Base-by-base conservation (phyloP, 805 yeast species). In the Lipomyces orientalis region DNA sequence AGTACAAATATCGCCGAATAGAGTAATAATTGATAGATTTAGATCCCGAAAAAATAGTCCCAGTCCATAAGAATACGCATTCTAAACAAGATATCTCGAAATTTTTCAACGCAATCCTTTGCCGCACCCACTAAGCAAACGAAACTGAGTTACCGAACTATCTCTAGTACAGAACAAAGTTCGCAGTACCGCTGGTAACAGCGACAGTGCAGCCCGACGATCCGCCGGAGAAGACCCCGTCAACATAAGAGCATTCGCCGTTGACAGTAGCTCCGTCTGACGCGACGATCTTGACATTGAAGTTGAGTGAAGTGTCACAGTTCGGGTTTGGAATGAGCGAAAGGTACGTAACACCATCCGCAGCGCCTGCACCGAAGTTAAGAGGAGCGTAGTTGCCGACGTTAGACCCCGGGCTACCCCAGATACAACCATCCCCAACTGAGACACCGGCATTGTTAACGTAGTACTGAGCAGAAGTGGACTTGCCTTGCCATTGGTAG, bases 321-420 rank as follows among this genome's bases (percentile, higher is more conserved):
- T 94, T 94, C 29, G 74, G 74, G 67, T 72, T 72, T 81, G 97
- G 97, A 81, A 93, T 91, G 81, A 94, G 83, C 7, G 97, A 91
- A 75, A 94, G 81, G 64, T 67, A 71, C 4, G 97, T 84, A 75
- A 87, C 82, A 70, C 91, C 90, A 74, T 78, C 80, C 69, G 90
- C 83, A 81, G 85, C 84, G 77, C 98, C 98, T 61, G 98, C 92
- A 80, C 99, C 99, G 75, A 95, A 84, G 81, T 89, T 91, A 73
- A 94, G 84, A 75, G 98, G 98, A 73, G 98, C 97, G 98, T 97
- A 94, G 90, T 94, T 94, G 83, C 99, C 99, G 73, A 90, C 81
- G 75, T 88, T 90, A 51, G 93, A 84, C 72, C 91, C 91, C 6
- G 84, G 75, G 63, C 86, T 78, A 79, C 98, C 97, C 99, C 99